phyloP scores from a whole-genome alignment of 495 filamentous ascomycete species.

The Penicillium longicatenatum region DNA sequence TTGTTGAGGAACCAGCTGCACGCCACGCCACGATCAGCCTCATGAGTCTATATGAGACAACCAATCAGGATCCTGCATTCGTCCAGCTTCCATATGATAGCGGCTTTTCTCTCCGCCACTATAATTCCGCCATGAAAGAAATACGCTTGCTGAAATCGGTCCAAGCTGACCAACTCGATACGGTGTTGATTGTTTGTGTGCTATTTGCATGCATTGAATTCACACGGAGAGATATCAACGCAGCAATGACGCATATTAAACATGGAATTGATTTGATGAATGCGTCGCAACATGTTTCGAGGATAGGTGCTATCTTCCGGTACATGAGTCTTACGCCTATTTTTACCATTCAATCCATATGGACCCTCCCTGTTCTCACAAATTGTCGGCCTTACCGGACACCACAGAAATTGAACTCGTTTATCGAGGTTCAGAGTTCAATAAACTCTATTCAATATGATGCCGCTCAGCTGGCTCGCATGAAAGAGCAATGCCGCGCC shows the following conservation, averaged over 20 bases:
- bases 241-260: constrained; percentile 1
- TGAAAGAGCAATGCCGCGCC: constrained; percentile 1
- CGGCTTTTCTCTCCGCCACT: constrained; percentile 12
- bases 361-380: background rate
- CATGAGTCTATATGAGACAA: background rate
- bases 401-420: background rate
- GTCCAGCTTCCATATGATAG: background rate
- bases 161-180: constrained; percentile 2
- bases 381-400: background rate
- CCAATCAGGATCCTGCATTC: background rate
- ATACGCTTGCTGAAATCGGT: background rate
- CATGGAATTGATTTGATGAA: constrained; percentile 8
- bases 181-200: constrained; percentile 5
- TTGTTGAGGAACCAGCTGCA: background rate
- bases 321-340: constrained; percentile 6
- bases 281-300: background rate
- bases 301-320: constrained; percentile 4
- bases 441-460: constrained; percentile 6
- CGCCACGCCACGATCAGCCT: background rate
- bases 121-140: constrained; percentile 14
- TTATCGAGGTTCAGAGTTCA: constrained; percentile 4
- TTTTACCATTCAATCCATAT: background rate
- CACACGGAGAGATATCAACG: constrained; percentile 13
- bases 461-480: background rate
- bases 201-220: constrained; percentile 15